phyloP scores from a whole-genome alignment of 768 basidiomycete genomes.

The Pisolithus orientalis region DNA sequence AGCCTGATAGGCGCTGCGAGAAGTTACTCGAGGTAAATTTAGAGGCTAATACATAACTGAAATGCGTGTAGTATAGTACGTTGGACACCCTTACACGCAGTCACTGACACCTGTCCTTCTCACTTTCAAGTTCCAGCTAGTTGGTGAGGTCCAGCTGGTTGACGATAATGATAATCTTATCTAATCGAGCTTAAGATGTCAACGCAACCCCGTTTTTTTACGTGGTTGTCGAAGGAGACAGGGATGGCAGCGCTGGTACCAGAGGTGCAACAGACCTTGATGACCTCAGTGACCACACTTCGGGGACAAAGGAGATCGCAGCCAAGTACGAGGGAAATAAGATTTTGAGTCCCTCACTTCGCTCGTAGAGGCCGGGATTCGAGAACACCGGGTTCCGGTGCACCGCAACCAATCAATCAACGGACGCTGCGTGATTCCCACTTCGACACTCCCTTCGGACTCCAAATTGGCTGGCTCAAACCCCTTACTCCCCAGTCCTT shows the following conservation, averaged over 20 bases:
- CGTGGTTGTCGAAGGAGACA: not conserved
- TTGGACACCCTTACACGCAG: too few relatives aligned
- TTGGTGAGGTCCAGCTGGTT: too few relatives aligned
- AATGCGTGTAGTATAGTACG: too few relatives aligned
- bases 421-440: conserved; percentile 23
- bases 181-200: too few relatives aligned
- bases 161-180: not conserved
- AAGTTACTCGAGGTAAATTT: too few relatives aligned
- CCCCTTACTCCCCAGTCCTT: conserved; percentile 32
- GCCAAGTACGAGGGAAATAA: conserved; percentile 15
- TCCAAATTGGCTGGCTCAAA: conserved; percentile 17
- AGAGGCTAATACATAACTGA: too few relatives aligned
- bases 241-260: not conserved
- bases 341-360: conserved; percentile 5
- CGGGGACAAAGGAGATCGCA: conserved; percentile 27
- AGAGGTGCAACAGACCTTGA: not conserved
- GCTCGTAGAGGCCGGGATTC: conserved; percentile 15
- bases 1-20: too few relatives aligned
- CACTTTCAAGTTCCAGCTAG: too few relatives aligned
- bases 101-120: too few relatives aligned
- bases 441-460: conserved; percentile 9
- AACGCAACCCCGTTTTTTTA: too few relatives aligned
- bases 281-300: conserved; percentile 15
- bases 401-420: not conserved
- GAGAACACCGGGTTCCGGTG: conserved; percentile 25